These are phyloP conservation scores for Ganoderma multipileum DNA, from an alignment of 1,284 basidiomycete genomes.

Conservation along the genomic window DNA sequence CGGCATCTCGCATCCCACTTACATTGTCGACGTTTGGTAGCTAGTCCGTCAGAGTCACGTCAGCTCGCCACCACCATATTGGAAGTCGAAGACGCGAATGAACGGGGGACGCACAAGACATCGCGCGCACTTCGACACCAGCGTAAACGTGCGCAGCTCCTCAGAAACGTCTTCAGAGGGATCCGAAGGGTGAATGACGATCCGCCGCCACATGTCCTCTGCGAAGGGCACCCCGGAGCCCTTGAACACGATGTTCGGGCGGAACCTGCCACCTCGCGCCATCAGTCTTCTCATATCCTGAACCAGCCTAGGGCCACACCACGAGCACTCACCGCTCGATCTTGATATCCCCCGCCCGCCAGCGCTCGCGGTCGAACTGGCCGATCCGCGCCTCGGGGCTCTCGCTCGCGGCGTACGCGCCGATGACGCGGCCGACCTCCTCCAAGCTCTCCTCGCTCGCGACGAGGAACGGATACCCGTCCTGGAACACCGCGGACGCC, in stretches of 20 bases:
- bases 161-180: constrained; percentile 26
- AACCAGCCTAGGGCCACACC: background rate
- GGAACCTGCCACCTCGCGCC: constrained; percentile 53
- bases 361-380: constrained; percentile 59
- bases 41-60: constrained; percentile 42
- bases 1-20: constrained; percentile 70
- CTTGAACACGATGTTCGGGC: constrained; percentile 74
- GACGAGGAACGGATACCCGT: constrained; percentile 73
- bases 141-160: constrained; percentile 49
- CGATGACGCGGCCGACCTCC: constrained; percentile 54
- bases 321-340: constrained; percentile 62
- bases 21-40: constrained; percentile 74
- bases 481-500: constrained; percentile 67
- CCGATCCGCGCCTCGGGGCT: constrained; percentile 40
- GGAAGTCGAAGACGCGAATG: constrained; percentile 1
- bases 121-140: constrained; percentile 72
- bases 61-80: background rate
- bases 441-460: constrained; percentile 69
- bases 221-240: constrained; percentile 58
- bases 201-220: constrained; percentile 64
- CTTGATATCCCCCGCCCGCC: constrained; percentile 58
- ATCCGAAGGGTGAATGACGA: constrained; percentile 48
- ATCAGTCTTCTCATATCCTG: background rate
- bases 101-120: constrained; percentile 64
- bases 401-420: constrained; percentile 38